Base-by-base conservation (phyloP, 345 rosid genomes). In the Aquilaria sinensis region DNA sequence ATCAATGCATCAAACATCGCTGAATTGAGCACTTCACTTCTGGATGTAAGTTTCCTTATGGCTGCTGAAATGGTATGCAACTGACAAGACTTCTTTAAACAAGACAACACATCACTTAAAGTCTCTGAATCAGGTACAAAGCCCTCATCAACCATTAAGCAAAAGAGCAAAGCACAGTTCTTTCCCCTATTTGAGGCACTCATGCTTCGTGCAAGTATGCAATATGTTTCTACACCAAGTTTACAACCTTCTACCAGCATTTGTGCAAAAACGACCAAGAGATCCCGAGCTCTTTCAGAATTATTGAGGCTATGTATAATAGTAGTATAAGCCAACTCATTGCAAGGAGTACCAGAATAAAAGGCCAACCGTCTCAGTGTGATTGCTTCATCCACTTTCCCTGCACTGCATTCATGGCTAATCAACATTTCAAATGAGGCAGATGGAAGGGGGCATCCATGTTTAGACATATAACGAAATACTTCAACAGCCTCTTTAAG, bases 381-480 rank as follows among this genome's bases (percentile, higher is more conserved):
- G 33, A 75, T 72, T 59, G 84, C 82, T 72, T 67, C 74, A 61
- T 69, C 57, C 47, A 81, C 75, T 70, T 70, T 67, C 70, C 80
- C 75, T 2, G 34, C 47, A 30, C 69, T 58, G 66, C 80, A 79
- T 12, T 75, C 16, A 14, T 66, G 60, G 57, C 68, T 46, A 12
- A 81, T 72, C 64, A 84, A 63, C 57, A 55, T 50, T 67, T 58
- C 45, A 47, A 79, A 81, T 33, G 78, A n/a, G 47, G 62, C 47
- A 30, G 75, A 67, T 62, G 56, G 56, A 50, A 81, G 86, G 47
- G 63, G 30, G 60, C 57, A 72, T 77, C 72, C 51, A 45, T 60
- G 69, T 56, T 33, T 59, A 37, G 80, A 73, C 89, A 84, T 84
- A 70, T 75, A 75, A 33, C 13, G 57, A 57, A 79, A 81, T 61